A percentile compares a stretch with the other conserved stretches of the same genome.
phyloP scores from a whole-genome alignment of 495 filamentous ascomycete species.

The Lasiosphaeris hirsuta region DNA sequence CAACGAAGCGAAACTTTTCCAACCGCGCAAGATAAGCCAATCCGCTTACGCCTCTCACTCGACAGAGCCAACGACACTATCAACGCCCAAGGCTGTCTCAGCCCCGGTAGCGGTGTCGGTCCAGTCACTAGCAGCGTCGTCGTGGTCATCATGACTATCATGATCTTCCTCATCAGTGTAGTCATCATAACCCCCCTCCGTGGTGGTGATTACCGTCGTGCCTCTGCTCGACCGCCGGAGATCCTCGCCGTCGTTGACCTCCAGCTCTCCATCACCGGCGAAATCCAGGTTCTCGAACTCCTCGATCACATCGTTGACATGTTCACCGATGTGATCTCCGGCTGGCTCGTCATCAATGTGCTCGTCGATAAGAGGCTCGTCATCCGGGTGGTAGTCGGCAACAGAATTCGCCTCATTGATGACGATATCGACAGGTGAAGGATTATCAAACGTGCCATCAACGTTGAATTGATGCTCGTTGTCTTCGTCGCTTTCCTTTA shows the following conservation, averaged over 20 bases:
- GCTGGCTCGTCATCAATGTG: neutral
- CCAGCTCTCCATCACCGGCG: constrained; percentile 16
- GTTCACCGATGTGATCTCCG: constrained; percentile 20
- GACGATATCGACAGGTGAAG: constrained; percentile 20
- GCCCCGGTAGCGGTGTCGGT: constrained; percentile 23
- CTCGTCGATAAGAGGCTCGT: constrained; percentile 1
- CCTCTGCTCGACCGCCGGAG: constrained; percentile 31
- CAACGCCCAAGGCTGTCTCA: constrained; percentile 13
- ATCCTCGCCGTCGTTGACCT: constrained; percentile 27
- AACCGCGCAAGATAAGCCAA: constrained; percentile 6
- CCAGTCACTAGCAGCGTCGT: constrained; percentile 39
- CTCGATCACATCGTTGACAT: constrained; percentile 16
- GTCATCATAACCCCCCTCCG: constrained; percentile 44
- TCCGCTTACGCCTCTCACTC: constrained; percentile 8
- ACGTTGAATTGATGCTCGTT: constrained; percentile 23
- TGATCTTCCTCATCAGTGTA: constrained; percentile 19
- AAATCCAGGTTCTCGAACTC: constrained; percentile 23
- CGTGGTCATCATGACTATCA: constrained; percentile 13
- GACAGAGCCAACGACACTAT: constrained; percentile 13
- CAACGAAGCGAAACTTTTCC: neutral
- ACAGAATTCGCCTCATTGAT: neutral
- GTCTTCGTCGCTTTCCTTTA: constrained; percentile 48
- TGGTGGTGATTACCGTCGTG: constrained; percentile 57
- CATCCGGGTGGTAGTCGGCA: neutral
- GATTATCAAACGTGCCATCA: constrained; percentile 18